Percentiles rank a stretch among this genome's conserved stretches.
Conservation (phyloP, 768 basidiomycete species). For the Porphyrellus cyaneotinctus region DNA sequence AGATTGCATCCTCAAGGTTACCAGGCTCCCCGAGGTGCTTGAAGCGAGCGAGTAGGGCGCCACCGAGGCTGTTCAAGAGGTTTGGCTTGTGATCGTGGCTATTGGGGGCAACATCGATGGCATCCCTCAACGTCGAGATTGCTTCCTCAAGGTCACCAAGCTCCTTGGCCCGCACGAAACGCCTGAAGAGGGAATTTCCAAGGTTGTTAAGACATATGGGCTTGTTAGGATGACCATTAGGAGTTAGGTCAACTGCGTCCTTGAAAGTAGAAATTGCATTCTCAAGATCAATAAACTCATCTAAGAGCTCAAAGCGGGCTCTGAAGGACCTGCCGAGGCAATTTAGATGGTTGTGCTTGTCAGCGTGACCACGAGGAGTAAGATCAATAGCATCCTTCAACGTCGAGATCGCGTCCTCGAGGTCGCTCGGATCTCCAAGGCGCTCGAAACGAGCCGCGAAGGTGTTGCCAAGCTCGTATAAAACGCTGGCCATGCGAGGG, state of each 20-base stretch:
- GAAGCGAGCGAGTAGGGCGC: background rate
- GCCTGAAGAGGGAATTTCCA: background rate
- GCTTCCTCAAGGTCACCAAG: background rate
- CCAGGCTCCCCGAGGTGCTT: background rate
- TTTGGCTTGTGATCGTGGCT: background rate
- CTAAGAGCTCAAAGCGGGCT: background rate
- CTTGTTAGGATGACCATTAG: background rate
- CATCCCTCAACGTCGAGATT: background rate
- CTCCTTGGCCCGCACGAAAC: background rate
- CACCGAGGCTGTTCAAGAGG: background rate
- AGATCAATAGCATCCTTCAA: too few relatives aligned
- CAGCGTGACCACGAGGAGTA: background rate
- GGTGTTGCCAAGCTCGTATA: too few relatives aligned
- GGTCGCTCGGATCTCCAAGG: background rate
- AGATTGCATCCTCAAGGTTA: background rate
- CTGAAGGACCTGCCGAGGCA: background rate
- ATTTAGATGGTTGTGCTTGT: background rate
- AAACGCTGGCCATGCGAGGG: too few relatives aligned
- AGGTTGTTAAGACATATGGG: background rate
- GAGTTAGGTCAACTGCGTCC: background rate
- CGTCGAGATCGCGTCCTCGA: background rate
- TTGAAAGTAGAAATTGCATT: background rate
- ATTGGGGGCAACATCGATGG: background rate
- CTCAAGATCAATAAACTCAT: background rate
- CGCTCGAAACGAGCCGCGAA: background rate